Base-by-base conservation (phyloP, 179 eudicot genomes). In the Spinacia oleracea region DNA sequence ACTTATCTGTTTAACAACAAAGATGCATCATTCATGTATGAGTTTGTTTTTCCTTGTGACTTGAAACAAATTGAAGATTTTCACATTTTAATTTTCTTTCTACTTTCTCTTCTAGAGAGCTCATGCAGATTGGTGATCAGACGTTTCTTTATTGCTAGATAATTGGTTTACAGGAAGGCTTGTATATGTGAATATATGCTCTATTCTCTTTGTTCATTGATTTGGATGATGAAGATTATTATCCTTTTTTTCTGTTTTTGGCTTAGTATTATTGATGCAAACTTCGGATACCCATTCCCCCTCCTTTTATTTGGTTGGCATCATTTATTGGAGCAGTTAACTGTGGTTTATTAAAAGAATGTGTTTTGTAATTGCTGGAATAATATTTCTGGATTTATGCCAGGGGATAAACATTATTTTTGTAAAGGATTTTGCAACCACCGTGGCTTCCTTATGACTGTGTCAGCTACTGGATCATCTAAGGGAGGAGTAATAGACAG, bases 401-500 rank as follows among this genome's bases (percentile, higher is more conserved):
- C 92, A 92, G 96, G 90, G 64, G 97, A 87, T 74, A 90, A 75
- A 74, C 79, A 83, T 78, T 76, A 80, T 78, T 79, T 83, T 80
- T 78, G 87, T 51, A 90, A 77, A 79, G 84, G 84, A 81, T 88
- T 84, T 77, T 91, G 84, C 84, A 69, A 83, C 45, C 89, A 84
- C 74, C 86, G 90, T 76, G 88, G 81, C 81, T 76, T 83, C 59
- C 65, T 81, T 62, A 79, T 77, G 87, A 58, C 90, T 64, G 72
- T 86, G 82, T 86, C 91, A 74, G 83, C 91, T 43, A 77, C 79
- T 40, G 89, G 85, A 83, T 78, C 87, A 5, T 90, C 88, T 75
- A 91, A 85, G 83, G 89, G 89, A 2, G 94, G 97, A 42, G 84
- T 90, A 72, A 76, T 92, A 85, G 97, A 92, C 20, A 89, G 82